Percentiles rank a stretch among this genome's conserved stretches.
These are phyloP conservation scores for Gossypium trilobum DNA, from an alignment of 441 rosid species.

Conservation along the genomic window DNA sequence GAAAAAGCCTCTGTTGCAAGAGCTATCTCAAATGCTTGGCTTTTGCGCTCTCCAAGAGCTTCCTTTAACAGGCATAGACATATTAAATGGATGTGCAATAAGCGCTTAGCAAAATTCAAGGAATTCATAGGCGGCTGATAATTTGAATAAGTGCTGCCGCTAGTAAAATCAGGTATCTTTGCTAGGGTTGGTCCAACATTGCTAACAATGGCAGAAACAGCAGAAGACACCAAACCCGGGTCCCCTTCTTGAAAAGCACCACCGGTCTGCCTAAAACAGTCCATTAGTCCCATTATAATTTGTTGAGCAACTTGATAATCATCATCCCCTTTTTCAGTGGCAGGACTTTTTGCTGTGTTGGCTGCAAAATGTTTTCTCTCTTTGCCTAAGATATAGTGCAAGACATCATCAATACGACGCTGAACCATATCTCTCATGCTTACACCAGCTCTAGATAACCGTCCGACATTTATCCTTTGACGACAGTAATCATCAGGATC, in stretches of 20 bases:
- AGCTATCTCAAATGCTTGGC: constrained; percentile 91
- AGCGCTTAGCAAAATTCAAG: constrained; percentile 49
- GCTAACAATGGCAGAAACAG: constrained; percentile 75
- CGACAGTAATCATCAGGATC: constrained; percentile 84
- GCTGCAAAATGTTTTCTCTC: constrained; percentile 57
- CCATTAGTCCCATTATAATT: constrained; percentile 65
- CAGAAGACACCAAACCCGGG: constrained; percentile 85
- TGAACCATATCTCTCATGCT: constrained; percentile 78
- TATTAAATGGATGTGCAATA: constrained; percentile 67
- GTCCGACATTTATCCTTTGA: constrained; percentile 60
- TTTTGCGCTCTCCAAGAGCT: constrained; percentile 95
- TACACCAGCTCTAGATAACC: constrained; percentile 71
- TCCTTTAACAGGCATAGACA: constrained; percentile 84
- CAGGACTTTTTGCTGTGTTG: constrained; percentile 41
- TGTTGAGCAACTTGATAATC: constrained; percentile 78
- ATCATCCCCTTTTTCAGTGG: constrained; percentile 56
- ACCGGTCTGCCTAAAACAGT: constrained; percentile 77
- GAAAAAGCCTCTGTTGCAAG: constrained; percentile 84
- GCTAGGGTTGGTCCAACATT: constrained; percentile 59
- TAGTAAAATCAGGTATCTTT: constrained; percentile 60
- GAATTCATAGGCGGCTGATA: constrained; percentile 39
- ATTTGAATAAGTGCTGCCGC: constrained; percentile 40
- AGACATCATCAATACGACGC: constrained; percentile 61
- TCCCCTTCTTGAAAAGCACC: constrained; percentile 99
- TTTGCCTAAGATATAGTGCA: constrained; percentile 43